phyloP scores from a whole-genome alignment of 179 eudicot genomes.

The Beta corolliflora region DNA sequence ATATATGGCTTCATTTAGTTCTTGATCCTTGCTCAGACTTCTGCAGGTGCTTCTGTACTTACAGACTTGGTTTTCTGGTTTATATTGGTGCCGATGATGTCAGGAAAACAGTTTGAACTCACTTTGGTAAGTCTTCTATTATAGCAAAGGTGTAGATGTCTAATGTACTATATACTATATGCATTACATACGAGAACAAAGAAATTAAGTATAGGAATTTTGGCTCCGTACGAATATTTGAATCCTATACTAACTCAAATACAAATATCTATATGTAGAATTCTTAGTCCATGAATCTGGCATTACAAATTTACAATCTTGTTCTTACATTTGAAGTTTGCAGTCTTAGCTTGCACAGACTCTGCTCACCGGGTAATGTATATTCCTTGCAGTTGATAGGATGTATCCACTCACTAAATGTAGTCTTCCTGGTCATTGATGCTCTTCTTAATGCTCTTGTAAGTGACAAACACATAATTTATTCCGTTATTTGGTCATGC shows the following conservation, averaged over 20 bases:
- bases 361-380: background rate
- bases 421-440: conserved; percentile 67
- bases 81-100: conserved; percentile 58
- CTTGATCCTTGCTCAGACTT: conserved; percentile 41
- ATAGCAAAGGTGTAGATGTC: background rate
- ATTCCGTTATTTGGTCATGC: background rate
- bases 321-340: background rate
- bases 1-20: background rate
- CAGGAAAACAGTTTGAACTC: conserved; percentile 42
- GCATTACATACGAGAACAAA: too few relatives aligned
- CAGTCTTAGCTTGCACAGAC: background rate
- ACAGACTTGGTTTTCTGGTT: conserved; percentile 86
- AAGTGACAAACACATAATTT: conserved; percentile 27
- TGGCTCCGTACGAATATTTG: too few relatives aligned
- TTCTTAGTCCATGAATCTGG: too few relatives aligned
- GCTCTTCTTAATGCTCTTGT: conserved; percentile 67
- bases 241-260: too few relatives aligned
- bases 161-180: background rate
- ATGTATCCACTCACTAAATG: conserved; percentile 72
- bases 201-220: too few relatives aligned
- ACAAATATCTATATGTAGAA: too few relatives aligned
- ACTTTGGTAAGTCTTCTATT: conserved; percentile 36
- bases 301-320: background rate
- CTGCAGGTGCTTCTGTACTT: conserved; percentile 79
- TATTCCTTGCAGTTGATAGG: conserved; percentile 55